phyloP scores from a whole-genome alignment of 805 yeast genomes.

The Ogataea pini region DNA sequence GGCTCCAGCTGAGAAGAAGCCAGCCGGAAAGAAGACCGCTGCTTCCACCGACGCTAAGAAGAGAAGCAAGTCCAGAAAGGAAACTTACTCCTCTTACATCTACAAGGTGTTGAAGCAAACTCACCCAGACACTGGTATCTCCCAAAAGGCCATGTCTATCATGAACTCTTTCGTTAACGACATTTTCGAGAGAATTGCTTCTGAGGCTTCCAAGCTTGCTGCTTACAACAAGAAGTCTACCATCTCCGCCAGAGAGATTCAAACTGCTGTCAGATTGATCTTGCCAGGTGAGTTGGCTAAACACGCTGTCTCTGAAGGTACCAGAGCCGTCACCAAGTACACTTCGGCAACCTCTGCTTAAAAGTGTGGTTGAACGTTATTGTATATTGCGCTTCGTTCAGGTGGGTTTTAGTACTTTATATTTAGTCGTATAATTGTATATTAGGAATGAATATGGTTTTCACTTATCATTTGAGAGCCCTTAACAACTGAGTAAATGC shows the following conservation, averaged over 20 bases:
- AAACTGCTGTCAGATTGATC: slow-evolving; percentile 97
- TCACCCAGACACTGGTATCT: slow-evolving; percentile 99
- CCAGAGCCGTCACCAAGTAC: slow-evolving; percentile 96
- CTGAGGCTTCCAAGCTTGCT: slow-evolving; percentile 97
- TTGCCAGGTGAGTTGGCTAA: slow-evolving; percentile 98
- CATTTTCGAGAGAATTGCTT: slow-evolving; percentile 96
- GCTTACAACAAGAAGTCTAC: slow-evolving; percentile 98
- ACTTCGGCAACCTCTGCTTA: slow-evolving; percentile 60
- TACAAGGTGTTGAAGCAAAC: slow-evolving; percentile 98
- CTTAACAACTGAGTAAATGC: no score
- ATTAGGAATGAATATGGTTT: slow-evolving; percentile 25
- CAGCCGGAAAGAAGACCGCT: slow-evolving; percentile 88
- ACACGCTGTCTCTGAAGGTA: slow-evolving; percentile 98
- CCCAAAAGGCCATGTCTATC: slow-evolving; percentile 98
- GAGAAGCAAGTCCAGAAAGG: slow-evolving; percentile 95
- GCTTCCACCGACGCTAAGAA: slow-evolving; percentile 80
- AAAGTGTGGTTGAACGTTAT: slow-evolving; percentile 15
- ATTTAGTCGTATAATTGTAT: slow-evolving; percentile 24
- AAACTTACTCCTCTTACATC: slow-evolving; percentile 96
- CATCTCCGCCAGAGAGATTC: slow-evolving; percentile 97
- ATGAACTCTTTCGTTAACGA: slow-evolving; percentile 98
- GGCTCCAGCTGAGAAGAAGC: slow-evolving; percentile 96
- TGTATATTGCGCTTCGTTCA: slow-evolving; percentile 12
- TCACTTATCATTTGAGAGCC: slow-evolving; percentile 4
- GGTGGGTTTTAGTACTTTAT: slow-evolving; percentile 17